Evolutionary conservation across 345 rosid genomes (phyloP).

Genomic region (Cardamine resedifolia): DNA sequence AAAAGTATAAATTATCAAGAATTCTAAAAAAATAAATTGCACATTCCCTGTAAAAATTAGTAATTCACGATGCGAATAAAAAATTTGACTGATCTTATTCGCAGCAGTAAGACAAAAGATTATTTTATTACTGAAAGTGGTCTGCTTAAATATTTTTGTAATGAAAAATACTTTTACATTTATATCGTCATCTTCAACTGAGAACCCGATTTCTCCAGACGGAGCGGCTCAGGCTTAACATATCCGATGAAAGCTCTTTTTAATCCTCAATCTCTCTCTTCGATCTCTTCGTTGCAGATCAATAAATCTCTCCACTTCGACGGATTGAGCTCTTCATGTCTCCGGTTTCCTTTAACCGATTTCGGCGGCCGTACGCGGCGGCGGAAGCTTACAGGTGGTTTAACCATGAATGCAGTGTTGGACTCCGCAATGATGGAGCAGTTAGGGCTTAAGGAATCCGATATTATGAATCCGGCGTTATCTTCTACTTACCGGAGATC

Average conservation of each 20-base stretch:
- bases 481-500: conserved; percentile 73
- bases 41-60: background rate
- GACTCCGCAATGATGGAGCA: conserved; percentile 57
- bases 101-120: background rate
- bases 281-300: conserved; percentile 36
- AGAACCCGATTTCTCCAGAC: background rate
- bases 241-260: conserved; percentile 61
- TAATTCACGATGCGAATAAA: background rate
- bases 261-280: conserved; percentile 39
- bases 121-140: conserved; percentile 6
- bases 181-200: conserved; percentile 6
- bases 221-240: background rate
- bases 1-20: background rate
- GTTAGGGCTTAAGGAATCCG: conserved; percentile 62
- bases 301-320: conserved; percentile 23
- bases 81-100: background rate
- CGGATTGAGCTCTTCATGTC: conserved; percentile 8
- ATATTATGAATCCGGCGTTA: conserved; percentile 61
- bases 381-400: conserved; percentile 32
- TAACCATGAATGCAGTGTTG: conserved; percentile 39
- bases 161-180: too few relatives aligned
- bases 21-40: background rate
- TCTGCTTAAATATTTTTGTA: background rate
- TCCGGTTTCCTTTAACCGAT: conserved; percentile 35
- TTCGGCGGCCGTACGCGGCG: conserved; percentile 28